phyloP scores from a whole-genome alignment of 495 filamentous ascomycete species.

The Bryoglossum gracile region DNA sequence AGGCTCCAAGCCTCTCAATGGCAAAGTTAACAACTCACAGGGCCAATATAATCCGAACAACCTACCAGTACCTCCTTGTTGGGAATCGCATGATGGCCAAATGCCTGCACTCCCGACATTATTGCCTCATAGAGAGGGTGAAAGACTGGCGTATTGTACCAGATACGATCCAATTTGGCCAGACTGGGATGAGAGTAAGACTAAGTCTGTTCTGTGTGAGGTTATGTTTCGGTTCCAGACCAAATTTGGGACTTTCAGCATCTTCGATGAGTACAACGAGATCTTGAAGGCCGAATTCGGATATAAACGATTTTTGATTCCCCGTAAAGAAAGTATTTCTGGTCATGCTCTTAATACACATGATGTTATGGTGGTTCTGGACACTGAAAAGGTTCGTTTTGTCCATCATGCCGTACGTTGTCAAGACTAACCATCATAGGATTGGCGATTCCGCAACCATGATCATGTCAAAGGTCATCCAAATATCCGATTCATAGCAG shows the following conservation, averaged over 20 bases:
- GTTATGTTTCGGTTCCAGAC: conserved; percentile 29
- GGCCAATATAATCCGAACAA: neutral
- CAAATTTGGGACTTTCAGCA: conserved; percentile 29
- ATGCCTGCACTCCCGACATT: no score
- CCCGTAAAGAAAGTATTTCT: conserved; percentile 28
- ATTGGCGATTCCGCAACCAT: conserved; percentile 34
- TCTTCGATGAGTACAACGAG: conserved; percentile 29
- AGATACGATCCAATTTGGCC: conserved; percentile 22
- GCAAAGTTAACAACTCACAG: no score
- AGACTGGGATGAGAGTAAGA: conserved; percentile 17
- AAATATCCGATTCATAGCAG: conserved; percentile 34
- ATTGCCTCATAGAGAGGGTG: no score
- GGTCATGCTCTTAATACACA: conserved; percentile 32
- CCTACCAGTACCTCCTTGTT: no score
- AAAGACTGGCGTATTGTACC: no score
- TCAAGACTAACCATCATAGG: conserved; percentile 22
- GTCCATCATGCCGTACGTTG: neutral
- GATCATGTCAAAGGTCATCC: conserved; percentile 28
- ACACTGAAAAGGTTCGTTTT: conserved; percentile 30
- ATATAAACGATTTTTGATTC: conserved; percentile 21
- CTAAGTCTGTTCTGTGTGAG: conserved; percentile 18
- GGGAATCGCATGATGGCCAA: no score
- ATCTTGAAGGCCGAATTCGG: conserved; percentile 31
- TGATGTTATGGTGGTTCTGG: conserved; percentile 32
- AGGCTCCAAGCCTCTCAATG: no score